A percentile compares a stretch with the other conserved stretches of the same genome.
Evolutionary conservation across 2,329 filamentous ascomycete genomes (phyloP).

Genomic region (Acrodontium crateriforme): DNA sequence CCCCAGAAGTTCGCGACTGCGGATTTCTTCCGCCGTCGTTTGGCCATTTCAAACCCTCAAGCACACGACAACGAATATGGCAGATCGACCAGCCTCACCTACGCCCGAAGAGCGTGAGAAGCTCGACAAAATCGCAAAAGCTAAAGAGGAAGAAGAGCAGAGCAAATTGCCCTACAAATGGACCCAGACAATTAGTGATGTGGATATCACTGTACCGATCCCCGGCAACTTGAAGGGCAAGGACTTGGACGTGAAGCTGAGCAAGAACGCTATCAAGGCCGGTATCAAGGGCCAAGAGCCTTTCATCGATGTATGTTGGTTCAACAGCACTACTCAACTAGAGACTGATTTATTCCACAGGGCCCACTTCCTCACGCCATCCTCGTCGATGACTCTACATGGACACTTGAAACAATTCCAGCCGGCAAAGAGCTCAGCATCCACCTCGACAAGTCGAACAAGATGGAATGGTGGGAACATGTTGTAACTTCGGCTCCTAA

Average conservation of each 20-base stretch:
- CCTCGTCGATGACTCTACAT: constrained; percentile 75
- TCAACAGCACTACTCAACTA: neutral
- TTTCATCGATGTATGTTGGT: constrained; percentile 52
- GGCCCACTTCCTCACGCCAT: constrained; percentile 74
- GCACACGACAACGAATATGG: too few relatives aligned
- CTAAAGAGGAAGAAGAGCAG: constrained; percentile 76
- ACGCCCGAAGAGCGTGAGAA: constrained; percentile 40
- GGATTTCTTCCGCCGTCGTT: too few relatives aligned
- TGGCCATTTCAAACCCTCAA: too few relatives aligned
- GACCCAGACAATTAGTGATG: constrained; percentile 80
- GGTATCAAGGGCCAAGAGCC: constrained; percentile 80
- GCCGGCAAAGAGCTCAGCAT: constrained; percentile 63
- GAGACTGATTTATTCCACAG: constrained; percentile 32
- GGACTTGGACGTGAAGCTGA: constrained; percentile 73
- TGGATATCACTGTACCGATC: constrained; percentile 66
- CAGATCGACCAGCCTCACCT: too few relatives aligned
- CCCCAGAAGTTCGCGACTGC: too few relatives aligned
- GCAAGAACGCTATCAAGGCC: constrained; percentile 62
- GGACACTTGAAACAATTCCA: constrained; percentile 66
- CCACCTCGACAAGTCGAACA: constrained; percentile 89
- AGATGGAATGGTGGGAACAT: constrained; percentile 97
- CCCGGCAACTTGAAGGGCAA: constrained; percentile 71
- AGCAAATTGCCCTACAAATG: constrained; percentile 90
- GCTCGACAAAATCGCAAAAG: constrained; percentile 45
- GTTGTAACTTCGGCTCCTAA: constrained; percentile 74